Percentiles rank a stretch among this genome's conserved stretches.
These are phyloP conservation scores for Filosporella fistucella DNA, from an alignment of 495 filamentous ascomycete species.

Conservation along the genomic window DNA sequence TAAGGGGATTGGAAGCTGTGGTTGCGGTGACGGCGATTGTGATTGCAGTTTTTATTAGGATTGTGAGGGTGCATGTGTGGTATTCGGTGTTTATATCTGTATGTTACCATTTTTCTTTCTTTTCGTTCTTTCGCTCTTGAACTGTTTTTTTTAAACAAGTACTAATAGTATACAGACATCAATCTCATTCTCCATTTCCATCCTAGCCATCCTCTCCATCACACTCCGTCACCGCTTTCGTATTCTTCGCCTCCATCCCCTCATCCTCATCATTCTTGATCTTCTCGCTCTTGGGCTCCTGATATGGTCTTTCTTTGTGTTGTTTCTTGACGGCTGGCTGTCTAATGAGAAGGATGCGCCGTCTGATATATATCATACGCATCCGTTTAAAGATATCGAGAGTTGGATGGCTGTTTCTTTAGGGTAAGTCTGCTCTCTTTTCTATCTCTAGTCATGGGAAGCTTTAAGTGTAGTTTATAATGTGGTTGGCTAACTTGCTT, in stretches of 20 bases:
- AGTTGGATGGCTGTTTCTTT: not conserved
- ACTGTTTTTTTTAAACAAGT: too few species aligned
- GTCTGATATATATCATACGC: not conserved
- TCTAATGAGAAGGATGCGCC: not conserved
- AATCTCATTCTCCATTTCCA: not conserved
- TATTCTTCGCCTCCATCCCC: not conserved
- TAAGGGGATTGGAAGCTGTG: too few species aligned
- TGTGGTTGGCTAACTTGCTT: not conserved
- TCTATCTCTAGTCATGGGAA: too few species aligned
- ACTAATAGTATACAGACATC: not conserved
- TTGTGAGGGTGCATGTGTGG: too few species aligned
- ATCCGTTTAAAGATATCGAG: not conserved
- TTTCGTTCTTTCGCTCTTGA: not conserved
- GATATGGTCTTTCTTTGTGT: conserved; percentile 3
- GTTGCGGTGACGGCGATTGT: too few species aligned
- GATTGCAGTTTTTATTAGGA: too few species aligned
- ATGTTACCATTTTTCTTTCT: not conserved
- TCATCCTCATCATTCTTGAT: conserved; percentile 3
- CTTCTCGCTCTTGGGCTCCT: not conserved
- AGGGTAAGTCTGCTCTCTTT: not conserved
- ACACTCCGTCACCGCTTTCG: not conserved
- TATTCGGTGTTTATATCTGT: not conserved
- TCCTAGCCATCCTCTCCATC: not conserved
- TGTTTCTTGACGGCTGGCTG: conserved; percentile 5
- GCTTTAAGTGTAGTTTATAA: too few species aligned